These are phyloP conservation scores for Malassezia psittaci DNA, from an alignment of 1,284 basidiomycete species.

Conservation along the genomic window DNA sequence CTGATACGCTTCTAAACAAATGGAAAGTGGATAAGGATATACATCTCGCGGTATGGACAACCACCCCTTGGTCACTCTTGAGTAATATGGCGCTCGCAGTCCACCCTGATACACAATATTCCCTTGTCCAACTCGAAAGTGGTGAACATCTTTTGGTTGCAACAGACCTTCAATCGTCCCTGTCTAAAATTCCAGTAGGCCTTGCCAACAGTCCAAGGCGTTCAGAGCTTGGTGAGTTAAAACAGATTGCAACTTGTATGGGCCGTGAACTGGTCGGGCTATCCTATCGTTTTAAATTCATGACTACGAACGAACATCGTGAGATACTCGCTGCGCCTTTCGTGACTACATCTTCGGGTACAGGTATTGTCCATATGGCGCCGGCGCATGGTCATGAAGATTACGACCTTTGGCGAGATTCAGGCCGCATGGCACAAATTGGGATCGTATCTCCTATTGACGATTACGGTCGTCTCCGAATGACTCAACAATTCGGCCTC, in stretches of 20 bases:
- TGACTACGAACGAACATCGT: slow-evolving; percentile 46
- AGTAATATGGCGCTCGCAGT: slow-evolving; percentile 93
- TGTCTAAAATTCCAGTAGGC: slow-evolving; percentile 14
- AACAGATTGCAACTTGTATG: slow-evolving; percentile 17
- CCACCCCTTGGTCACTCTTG: slow-evolving; percentile 92
- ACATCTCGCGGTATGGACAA: slow-evolving; percentile 85
- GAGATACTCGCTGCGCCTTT: slow-evolving; percentile 55
- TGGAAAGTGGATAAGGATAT: slow-evolving; percentile 42
- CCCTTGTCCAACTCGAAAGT: slow-evolving; percentile 52
- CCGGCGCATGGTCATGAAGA: slow-evolving; percentile 92
- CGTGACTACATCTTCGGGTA: slow-evolving; percentile 81
- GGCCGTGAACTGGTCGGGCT: slow-evolving; percentile 55
- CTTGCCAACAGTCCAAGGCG: background rate
- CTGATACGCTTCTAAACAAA: slow-evolving; percentile 1
- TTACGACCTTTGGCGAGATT: slow-evolving; percentile 52
- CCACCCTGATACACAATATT: slow-evolving; percentile 64
- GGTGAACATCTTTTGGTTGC: slow-evolving; percentile 59
- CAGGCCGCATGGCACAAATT: slow-evolving; percentile 20
- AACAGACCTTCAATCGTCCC: slow-evolving; percentile 55
- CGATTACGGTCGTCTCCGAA: slow-evolving; percentile 63
- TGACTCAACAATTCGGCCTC: slow-evolving; percentile 18
- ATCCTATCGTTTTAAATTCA: slow-evolving; percentile 63
- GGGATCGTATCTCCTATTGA: slow-evolving; percentile 56
- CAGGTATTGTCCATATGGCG: slow-evolving; percentile 88
- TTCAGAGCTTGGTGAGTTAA: slow-evolving; percentile 19